Evolutionary conservation across 176 grass and related monocot species (phyloP).

Genomic region (Hyparrhenia diplandra): DNA sequence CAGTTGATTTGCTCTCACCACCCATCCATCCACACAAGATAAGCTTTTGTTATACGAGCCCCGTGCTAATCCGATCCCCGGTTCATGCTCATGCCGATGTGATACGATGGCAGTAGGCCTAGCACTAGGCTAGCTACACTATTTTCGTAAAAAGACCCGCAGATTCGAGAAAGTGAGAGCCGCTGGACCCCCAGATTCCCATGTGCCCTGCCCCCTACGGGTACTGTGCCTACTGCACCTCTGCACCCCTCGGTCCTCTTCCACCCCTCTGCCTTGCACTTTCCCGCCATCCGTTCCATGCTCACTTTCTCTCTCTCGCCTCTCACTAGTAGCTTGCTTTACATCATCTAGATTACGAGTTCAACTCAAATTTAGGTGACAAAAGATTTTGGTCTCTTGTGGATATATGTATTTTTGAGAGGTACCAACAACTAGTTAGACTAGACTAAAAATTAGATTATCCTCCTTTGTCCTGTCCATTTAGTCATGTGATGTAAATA

Average conservation of each 20-base stretch:
- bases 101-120: background rate
- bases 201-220: constrained; percentile 44
- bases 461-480: too few relatives aligned
- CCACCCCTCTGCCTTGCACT: constrained; percentile 16
- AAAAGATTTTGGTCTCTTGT: background rate
- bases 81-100: background rate
- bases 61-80: background rate
- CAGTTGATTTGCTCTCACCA: background rate
- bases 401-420: background rate
- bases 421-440: too few relatives aligned
- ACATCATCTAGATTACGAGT: too few relatives aligned
- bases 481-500: too few relatives aligned
- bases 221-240: constrained; percentile 12
- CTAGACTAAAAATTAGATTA: background rate
- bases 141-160: constrained; percentile 49
- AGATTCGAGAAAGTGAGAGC: constrained; percentile 49
- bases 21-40: background rate
- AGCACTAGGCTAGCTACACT: background rate
- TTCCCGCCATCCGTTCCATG: background rate
- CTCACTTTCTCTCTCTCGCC: background rate
- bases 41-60: background rate
- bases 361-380: too few relatives aligned
- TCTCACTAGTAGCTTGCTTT: background rate
- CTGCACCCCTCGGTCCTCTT: background rate
- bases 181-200: constrained; percentile 47